phyloP scores from a whole-genome alignment of 139 green algal species.

The Tetraselmis striata region DNA sequence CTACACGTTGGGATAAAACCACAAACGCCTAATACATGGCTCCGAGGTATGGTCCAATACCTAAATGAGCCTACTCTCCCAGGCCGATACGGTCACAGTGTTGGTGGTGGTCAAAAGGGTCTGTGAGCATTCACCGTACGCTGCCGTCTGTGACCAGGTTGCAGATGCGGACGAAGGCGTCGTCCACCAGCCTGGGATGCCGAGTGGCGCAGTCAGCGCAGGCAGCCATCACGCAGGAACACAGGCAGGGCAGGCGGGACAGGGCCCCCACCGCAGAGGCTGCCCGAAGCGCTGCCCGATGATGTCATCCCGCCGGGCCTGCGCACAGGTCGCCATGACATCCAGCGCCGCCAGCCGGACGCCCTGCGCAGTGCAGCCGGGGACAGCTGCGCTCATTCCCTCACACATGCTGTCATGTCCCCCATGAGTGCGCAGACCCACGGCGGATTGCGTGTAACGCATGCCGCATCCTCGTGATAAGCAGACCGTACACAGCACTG shows the following conservation, averaged over 20 bases:
- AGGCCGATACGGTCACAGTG: too few relatives aligned
- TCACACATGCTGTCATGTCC: too few relatives aligned
- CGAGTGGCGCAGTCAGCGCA: too few relatives aligned
- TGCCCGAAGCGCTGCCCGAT: background rate
- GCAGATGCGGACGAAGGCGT: background rate
- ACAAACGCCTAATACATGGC: background rate
- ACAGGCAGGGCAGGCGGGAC: background rate
- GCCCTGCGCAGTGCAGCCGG: too few relatives aligned
- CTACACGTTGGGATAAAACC: too few relatives aligned
- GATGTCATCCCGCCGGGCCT: background rate
- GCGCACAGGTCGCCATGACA: background rate
- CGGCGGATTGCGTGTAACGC: background rate
- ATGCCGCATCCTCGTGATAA: background rate
- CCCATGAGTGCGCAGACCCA: too few relatives aligned
- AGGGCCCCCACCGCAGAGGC: background rate
- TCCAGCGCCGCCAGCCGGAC: background rate
- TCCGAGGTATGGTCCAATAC: too few relatives aligned
- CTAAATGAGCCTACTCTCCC: too few relatives aligned
- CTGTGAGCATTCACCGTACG: background rate
- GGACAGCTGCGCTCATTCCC: too few relatives aligned
- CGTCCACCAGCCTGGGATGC: background rate
- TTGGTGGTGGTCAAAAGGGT: too few relatives aligned
- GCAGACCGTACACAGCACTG: background rate
- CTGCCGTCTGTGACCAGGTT: background rate
- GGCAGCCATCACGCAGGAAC: background rate